Percentiles rank a stretch among this genome's conserved stretches.
These are phyloP conservation scores for Tilletiopsis washingtonensis DNA, from an alignment of 1,284 basidiomycete species.

Conservation along the genomic window DNA sequence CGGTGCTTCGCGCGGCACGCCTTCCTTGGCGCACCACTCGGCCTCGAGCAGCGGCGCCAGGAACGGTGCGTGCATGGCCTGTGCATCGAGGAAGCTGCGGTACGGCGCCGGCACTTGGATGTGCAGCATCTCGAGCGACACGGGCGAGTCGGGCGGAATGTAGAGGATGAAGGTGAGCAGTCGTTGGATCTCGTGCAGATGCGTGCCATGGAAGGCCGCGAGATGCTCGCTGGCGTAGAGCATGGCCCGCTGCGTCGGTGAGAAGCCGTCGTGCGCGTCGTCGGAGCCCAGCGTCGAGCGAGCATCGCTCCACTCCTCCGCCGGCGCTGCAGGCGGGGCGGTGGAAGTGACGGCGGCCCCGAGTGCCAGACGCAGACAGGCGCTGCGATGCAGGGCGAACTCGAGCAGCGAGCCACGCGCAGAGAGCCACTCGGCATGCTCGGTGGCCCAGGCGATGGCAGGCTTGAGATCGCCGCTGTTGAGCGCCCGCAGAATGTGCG, in stretches of 20 bases:
- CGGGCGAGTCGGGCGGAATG: conserved; percentile 52
- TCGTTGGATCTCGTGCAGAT: conserved; percentile 62
- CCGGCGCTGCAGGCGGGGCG: neutral
- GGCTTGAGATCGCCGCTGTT: conserved; percentile 21
- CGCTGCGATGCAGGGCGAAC: conserved; percentile 32
- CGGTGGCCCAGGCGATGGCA: conserved; percentile 30
- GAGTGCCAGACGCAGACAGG: conserved; percentile 37
- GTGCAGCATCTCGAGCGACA: neutral
- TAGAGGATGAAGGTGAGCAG: conserved; percentile 70
- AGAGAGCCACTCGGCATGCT: conserved; percentile 17
- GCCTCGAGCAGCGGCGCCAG: conserved; percentile 73
- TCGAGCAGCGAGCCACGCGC: conserved; percentile 25
- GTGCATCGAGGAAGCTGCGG: conserved; percentile 21
- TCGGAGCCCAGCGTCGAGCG: no score
- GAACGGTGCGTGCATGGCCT: conserved; percentile 55
- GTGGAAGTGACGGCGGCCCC: neutral
- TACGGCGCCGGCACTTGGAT: conserved; percentile 25
- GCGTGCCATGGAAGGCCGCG: conserved; percentile 57
- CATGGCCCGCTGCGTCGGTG: conserved; percentile 34
- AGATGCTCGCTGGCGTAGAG: neutral
- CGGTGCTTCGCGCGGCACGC: conserved; percentile 79
- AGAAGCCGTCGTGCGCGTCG: no score
- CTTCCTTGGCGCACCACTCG: conserved; percentile 78
- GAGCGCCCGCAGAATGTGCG: conserved; percentile 13
- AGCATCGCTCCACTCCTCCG: conserved; percentile 3